Percentiles rank a stretch among this genome's conserved stretches.
Evolutionary conservation across 495 filamentous ascomycete genomes (phyloP).

Genomic region (Penicillium crystallinum): DNA sequence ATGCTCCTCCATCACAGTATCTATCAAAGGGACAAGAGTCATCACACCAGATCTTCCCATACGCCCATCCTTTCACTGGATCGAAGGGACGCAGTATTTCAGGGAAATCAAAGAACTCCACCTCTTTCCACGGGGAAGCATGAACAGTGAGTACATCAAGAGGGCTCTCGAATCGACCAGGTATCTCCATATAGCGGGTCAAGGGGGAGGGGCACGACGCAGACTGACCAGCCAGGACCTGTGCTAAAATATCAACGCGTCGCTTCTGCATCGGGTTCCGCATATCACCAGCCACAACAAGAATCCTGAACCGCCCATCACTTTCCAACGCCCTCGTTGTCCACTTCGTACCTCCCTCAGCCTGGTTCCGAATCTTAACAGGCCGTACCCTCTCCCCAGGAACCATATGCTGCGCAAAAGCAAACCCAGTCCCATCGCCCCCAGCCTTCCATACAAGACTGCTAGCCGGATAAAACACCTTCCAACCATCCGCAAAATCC

Average conservation of each 20-base stretch:
- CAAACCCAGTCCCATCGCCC: constrained; percentile 8
- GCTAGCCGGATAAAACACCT: constrained; percentile 32
- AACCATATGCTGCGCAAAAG: constrained; percentile 30
- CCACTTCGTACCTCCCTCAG: constrained; percentile 47
- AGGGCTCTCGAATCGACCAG: constrained; percentile 31
- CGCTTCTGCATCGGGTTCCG: constrained; percentile 31
- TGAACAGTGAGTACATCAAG: constrained; percentile 58
- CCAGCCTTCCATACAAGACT: constrained; percentile 23
- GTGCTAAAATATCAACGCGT: constrained; percentile 44
- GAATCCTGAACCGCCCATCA: constrained; percentile 55
- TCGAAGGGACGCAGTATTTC: constrained; percentile 52
- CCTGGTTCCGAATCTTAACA: constrained; percentile 50
- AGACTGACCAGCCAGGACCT: constrained; percentile 26
- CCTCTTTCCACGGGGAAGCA: constrained; percentile 41
- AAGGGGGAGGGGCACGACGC: constrained; percentile 12
- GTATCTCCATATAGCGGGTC: constrained; percentile 33
- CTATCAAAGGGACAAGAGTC: constrained; percentile 54
- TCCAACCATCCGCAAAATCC: constrained; percentile 36
- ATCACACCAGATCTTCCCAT: constrained; percentile 61
- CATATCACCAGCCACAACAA: constrained; percentile 61
- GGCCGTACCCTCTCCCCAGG: constrained; percentile 49
- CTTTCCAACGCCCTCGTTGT: constrained; percentile 37
- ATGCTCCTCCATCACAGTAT: constrained; percentile 50
- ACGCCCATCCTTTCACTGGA: constrained; percentile 52
- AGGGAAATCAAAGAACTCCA: constrained; percentile 55